Evolutionary conservation across 257 asterid genomes (phyloP), one percentile per base, ranked within the genome.

Genomic region (Fraxinus cuspidata): DNA sequence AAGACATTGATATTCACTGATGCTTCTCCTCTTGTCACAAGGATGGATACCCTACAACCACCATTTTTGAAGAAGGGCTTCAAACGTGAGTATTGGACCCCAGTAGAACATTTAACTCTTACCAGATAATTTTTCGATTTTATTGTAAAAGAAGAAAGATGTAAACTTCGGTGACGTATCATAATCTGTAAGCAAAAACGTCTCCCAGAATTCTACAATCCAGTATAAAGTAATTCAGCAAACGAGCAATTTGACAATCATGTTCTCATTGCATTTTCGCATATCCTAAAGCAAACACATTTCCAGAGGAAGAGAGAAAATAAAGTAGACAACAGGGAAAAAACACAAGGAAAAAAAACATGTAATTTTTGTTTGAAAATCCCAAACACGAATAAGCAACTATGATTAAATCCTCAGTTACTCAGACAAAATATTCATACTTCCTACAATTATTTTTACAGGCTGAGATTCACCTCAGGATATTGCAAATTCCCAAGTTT

Each of bases 21-120:
- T 70, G 81, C 92, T 94, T 86, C 97, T 92, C 83, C 98, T 86
- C 89, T 83, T 86, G 82, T 94, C 98, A 79, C 98, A 94, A 77
- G 98, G 98, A 92, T 90, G 97, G 85, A 94, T 92, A 79, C 98
- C 98, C 98, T 94, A 89, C 82, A 79, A 71, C 28, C 71, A 81
- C 32, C 76, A 70, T 79, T 29, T 8, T 35, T 9, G 32, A 23
- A 58, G 69, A 68, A 72, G 76, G 72, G 44, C 74, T 49, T 15
- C 56, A 28, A 42, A 9, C 32, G 13, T 11, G 63, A 42, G n/a
- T 37, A 63, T 25, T 27, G 56, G 29, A 47, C 5, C 15, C 49
- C 35, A 70, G 35, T 10, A 21, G 7, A 76, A 44, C 40, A 37
- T 63, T 34, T 12, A 29, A 60, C 21, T 67, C 40, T 65, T 65